A percentile compares a stretch with the other conserved stretches of the same genome.
Conservation (phyloP, 2,329 filamentous ascomycete genomes). For the Microdochium nivale region DNA sequence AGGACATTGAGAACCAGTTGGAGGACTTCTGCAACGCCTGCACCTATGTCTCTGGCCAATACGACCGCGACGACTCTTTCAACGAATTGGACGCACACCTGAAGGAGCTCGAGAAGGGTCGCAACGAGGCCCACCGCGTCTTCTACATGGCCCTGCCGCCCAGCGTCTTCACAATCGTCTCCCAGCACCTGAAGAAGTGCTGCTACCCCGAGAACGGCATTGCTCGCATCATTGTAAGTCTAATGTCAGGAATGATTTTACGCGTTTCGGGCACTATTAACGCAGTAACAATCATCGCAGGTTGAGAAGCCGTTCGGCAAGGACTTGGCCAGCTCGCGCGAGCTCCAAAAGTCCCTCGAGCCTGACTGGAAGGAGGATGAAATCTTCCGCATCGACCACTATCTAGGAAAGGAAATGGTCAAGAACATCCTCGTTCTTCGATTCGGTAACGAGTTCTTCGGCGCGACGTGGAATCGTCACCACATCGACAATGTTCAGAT, state of each 20-base stretch:
- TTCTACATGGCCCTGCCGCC: slow-evolving; percentile 99
- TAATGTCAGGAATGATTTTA: not conserved
- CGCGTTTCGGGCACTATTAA: not conserved
- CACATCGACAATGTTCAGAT: slow-evolving; percentile 99
- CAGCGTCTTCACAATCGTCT: slow-evolving; percentile 96
- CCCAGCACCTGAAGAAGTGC: slow-evolving; percentile 92
- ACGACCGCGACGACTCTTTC: slow-evolving; percentile 95
- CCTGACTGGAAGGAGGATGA: slow-evolving; percentile 99
- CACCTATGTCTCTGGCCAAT: slow-evolving; percentile 93
- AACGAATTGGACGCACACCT: slow-evolving; percentile 77
- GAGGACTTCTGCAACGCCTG: slow-evolving; percentile 82
- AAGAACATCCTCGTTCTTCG: slow-evolving; percentile 98
- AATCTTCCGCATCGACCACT: slow-evolving; percentile 98
- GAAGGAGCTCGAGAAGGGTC: slow-evolving; percentile 72
- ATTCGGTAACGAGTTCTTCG: slow-evolving; percentile 98
- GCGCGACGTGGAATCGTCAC: slow-evolving; percentile 97
- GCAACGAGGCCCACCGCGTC: slow-evolving; percentile 77
- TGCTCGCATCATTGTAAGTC: slow-evolving; percentile 81
- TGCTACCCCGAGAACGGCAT: slow-evolving; percentile 91
- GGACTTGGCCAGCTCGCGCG: slow-evolving; percentile 86
- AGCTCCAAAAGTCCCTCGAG: slow-evolving; percentile 88
- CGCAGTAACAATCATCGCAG: slow-evolving; percentile 33
- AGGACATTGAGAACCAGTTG: slow-evolving; percentile 93
- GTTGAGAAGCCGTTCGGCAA: slow-evolving; percentile 99
- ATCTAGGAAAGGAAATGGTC: slow-evolving; percentile 99